A percentile compares a stretch with the other conserved stretches of the same genome.
Conservation (phyloP, 768 basidiomycete species). For the Rhizopogon vulgaris region DNA sequence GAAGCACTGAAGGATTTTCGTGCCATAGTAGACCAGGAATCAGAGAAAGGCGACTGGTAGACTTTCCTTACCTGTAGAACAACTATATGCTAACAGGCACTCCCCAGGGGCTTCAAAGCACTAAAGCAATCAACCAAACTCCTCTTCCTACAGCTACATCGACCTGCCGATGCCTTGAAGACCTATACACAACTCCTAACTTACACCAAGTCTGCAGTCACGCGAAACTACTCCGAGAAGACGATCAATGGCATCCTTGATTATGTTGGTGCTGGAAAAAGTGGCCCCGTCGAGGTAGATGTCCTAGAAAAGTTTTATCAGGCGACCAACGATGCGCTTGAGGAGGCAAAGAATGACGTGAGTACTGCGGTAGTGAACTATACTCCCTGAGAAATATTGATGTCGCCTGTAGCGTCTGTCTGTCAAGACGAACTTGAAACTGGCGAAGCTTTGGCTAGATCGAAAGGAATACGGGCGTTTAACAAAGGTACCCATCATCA, state of each 20-base stretch:
- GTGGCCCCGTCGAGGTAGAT: conserved; percentile 73
- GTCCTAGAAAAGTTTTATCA: conserved; percentile 95
- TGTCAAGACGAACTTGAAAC: conserved; percentile 92
- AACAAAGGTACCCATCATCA: conserved; percentile 50
- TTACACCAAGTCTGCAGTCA: conserved; percentile 94
- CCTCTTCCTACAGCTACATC: conserved; percentile 70
- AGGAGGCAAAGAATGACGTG: conserved; percentile 96
- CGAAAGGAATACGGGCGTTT: conserved; percentile 85
- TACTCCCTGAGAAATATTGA: neutral
- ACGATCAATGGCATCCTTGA: conserved; percentile 97
- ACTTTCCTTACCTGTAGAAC: conserved; percentile 9
- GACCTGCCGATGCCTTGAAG: conserved; percentile 79
- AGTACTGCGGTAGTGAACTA: conserved; percentile 11
- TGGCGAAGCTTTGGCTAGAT: conserved; percentile 97
- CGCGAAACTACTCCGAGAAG: conserved; percentile 95
- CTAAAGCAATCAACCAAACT: conserved; percentile 97
- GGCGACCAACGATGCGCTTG: conserved; percentile 81
- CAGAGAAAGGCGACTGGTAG: conserved; percentile 93
- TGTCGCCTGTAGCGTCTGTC: conserved; percentile 63
- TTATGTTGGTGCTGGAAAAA: conserved; percentile 90
- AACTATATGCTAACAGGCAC: neutral
- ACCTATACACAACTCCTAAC: conserved; percentile 83
- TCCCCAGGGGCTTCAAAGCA: conserved; percentile 92
- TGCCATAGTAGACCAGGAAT: conserved; percentile 83
- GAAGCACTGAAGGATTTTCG: conserved; percentile 87